These are phyloP conservation scores for Populus hybrid DNA, from an alignment of 441 rosid species.

Conservation along the genomic window DNA sequence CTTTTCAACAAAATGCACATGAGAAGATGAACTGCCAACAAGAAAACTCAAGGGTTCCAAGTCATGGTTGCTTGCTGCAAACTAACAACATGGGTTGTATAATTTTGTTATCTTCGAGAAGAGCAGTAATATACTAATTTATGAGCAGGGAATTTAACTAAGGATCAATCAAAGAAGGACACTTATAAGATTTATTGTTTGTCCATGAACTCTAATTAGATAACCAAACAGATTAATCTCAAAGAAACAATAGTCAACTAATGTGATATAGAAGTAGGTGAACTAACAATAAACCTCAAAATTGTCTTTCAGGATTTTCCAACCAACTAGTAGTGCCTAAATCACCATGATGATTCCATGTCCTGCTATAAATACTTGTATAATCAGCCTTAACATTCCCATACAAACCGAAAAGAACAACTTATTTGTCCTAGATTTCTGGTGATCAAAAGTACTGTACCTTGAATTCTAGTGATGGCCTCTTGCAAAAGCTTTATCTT, in stretches of 20 bases:
- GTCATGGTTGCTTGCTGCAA: background rate
- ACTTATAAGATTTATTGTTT: background rate
- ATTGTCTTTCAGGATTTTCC: background rate
- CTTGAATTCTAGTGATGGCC: background rate
- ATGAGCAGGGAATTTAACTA: background rate
- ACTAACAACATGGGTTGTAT: background rate
- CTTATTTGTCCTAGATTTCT: background rate
- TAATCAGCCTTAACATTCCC: background rate
- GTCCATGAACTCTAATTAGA: background rate
- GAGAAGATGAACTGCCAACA: background rate
- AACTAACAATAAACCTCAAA: background rate
- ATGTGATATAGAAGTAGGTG: background rate
- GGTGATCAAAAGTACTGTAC: background rate
- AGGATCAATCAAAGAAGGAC: background rate
- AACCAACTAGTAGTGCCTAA: background rate
- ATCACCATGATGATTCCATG: background rate
- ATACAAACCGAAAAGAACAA: background rate
- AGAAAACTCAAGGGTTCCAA: background rate
- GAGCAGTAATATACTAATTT: background rate
- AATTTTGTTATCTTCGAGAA: background rate
- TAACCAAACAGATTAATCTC: background rate
- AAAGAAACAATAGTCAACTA: background rate
- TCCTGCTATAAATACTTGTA: background rate
- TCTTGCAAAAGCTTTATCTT: background rate
- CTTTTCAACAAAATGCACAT: background rate